These are phyloP conservation scores for Blastocystis sp. DNA, from an alignment of 352 stramenopile species.

Conservation along the genomic window DNA sequence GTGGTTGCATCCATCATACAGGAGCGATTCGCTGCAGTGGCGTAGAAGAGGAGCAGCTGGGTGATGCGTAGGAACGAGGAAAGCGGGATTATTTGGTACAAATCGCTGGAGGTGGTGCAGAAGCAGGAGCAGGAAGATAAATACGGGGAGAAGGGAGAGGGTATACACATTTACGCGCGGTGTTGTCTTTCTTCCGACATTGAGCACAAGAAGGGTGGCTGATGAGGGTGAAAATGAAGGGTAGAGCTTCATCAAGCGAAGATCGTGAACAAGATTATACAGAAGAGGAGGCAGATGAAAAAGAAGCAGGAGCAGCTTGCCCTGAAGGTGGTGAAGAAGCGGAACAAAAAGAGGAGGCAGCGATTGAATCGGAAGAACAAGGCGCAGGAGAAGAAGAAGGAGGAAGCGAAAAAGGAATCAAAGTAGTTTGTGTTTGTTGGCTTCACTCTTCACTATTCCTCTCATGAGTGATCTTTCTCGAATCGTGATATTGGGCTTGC, in stretches of 20 bases:
- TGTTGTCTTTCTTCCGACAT: slow-evolving; percentile 49
- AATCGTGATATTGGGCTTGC: slow-evolving; percentile 45
- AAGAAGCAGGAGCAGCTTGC: slow-evolving; percentile 14
- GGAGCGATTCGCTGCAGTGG: slow-evolving; percentile 6
- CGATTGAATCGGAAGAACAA: slow-evolving; percentile 37
- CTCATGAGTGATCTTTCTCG: slow-evolving; percentile 19
- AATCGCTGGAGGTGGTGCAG: background rate
- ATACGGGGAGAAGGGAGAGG: slow-evolving; percentile 59
- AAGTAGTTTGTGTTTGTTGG: slow-evolving; percentile 5
- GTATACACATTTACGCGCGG: slow-evolving; percentile 18
- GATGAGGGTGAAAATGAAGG: background rate
- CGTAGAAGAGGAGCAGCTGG: background rate
- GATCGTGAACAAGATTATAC: slow-evolving; percentile 61
- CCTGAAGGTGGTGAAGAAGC: background rate
- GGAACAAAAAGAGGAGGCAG: slow-evolving; percentile 8
- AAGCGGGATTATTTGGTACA: slow-evolving; percentile 53
- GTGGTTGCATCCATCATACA: background rate
- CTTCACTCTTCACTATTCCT: background rate
- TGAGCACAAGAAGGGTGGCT: slow-evolving; percentile 2
- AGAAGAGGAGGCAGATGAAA: slow-evolving; percentile 23
- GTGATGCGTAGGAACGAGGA: slow-evolving; percentile 30
- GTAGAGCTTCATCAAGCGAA: slow-evolving; percentile 54
- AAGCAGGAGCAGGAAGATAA: slow-evolving; percentile 23
- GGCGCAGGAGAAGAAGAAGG: background rate
- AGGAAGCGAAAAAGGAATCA: background rate